Base-by-base conservation (phyloP, 2,329 filamentous ascomycete genomes). In the Ophiostoma tasmaniense region DNA sequence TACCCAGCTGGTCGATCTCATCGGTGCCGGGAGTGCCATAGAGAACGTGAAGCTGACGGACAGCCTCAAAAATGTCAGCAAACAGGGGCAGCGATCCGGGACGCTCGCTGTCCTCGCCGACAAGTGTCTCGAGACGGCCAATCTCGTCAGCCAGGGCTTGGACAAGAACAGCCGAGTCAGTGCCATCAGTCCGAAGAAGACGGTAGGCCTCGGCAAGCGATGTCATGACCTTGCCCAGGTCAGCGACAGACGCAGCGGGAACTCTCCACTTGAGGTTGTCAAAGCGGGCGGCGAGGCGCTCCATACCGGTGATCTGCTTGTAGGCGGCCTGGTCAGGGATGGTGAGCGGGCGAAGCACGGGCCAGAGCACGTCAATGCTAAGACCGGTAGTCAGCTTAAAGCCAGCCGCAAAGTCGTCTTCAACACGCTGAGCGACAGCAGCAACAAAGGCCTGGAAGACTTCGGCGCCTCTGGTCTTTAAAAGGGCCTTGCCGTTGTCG, bases 331-430 rank as follows among this genome's bases (percentile, higher is more conserved):
- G 76, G 22, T 82, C 81, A 1, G 81, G 78, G 28, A 88, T 81
- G 4, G 87, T 83, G 13, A 80, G 77, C 0, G 93, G 91, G 67
- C 90, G 86, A 74, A 96, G 85, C 1, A 81, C 75, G 59, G 86
- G 85, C 94, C 93, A 96, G 5, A 96, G 82, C 10, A 80, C 77
- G 75, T 95, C 90, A 90, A 96, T 95, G 73, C 87, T 89, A 14
- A 93, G 80, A 0, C 92, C 93, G 1, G 90, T 93, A 0, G 82
- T 87, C 17, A 96, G 80, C 68, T 87, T 87, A 79, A 93, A 93
- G 1, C 87, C 88, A 20, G 86, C 83, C 30, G 85, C 83, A 75
- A 96, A 94, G 66, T 83, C 83, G 52, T 79, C 79, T 61, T 83
- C 78, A 1, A 89, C 74, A 6, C 78, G 80, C 0, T 77, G 74